phyloP scores from a whole-genome alignment of 2,329 filamentous ascomycete species.

The Tolypocladium capitatum region DNA sequence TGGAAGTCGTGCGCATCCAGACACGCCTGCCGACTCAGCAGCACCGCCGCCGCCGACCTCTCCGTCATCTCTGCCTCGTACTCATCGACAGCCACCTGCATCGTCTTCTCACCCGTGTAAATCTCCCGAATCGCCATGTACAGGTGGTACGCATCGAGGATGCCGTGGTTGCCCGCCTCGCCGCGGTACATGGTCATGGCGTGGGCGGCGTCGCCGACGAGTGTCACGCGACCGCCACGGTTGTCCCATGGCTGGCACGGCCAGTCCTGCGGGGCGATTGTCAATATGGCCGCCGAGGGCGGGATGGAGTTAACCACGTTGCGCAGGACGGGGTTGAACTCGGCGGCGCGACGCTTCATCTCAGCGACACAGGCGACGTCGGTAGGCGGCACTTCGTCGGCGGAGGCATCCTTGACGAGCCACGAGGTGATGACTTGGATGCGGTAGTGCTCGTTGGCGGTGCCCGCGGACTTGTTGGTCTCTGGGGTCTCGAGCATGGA shows the following conservation, averaged over 20 bases:
- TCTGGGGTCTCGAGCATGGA: conserved; percentile 28
- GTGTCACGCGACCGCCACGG: conserved; percentile 26
- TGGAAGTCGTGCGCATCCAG: conserved; percentile 18
- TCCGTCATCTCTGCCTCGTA: conserved; percentile 20
- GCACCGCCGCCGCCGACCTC: conserved; percentile 13
- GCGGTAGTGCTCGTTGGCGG: conserved; percentile 20
- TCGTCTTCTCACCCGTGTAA: conserved; percentile 3
- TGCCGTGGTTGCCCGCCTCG: conserved; percentile 26
- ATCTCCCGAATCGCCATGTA: conserved; percentile 9
- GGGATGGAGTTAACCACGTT: conserved; percentile 29
- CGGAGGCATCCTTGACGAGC: conserved; percentile 19
- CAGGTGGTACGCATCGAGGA: conserved; percentile 23
- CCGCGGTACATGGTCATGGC: conserved; percentile 44
- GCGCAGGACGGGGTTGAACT: conserved; percentile 24
- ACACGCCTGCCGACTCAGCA: conserved; percentile 19
- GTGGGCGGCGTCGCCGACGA: conserved; percentile 42
- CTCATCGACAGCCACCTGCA: conserved; percentile 8
- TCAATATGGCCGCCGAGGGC: conserved; percentile 21
- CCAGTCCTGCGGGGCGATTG: conserved; percentile 23
- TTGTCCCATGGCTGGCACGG: conserved; percentile 27
- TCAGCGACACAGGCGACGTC: conserved; percentile 19
- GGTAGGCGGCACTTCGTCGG: conserved; percentile 19
- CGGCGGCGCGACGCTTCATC: conserved; percentile 24
- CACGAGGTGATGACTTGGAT: conserved; percentile 34
- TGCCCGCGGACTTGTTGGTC: conserved; percentile 20